Conservation (phyloP, 1,284 basidiomycete species). For the Ganoderma meredithae region DNA sequence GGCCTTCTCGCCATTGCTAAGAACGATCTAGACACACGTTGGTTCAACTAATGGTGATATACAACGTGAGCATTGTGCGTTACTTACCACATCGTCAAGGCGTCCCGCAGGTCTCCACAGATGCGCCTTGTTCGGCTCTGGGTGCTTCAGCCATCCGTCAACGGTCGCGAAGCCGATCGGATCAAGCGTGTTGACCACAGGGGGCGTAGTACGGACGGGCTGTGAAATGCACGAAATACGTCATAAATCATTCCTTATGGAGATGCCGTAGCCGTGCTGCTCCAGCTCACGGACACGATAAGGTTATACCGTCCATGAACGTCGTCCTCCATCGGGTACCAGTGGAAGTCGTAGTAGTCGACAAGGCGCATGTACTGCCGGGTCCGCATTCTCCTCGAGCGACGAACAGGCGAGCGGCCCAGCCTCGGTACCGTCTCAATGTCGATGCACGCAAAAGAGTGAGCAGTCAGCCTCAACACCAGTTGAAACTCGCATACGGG, state of each 20-base stretch:
- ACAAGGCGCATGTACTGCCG: conserved; percentile 21
- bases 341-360: conserved; percentile 19
- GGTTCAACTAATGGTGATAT: not conserved
- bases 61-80: not conserved
- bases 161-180: conserved; percentile 20
- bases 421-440: conserved; percentile 14
- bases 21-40: conserved; percentile 25
- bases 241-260: not conserved
- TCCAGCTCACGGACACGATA: conserved; percentile 11
- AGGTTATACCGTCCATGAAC: conserved; percentile 15
- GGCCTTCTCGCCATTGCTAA: conserved; percentile 36
- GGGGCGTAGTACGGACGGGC: conserved; percentile 16
- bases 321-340: conserved; percentile 21
- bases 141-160: conserved; percentile 19
- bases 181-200: conserved; percentile 18
- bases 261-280: no score
- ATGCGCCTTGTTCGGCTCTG: conserved; percentile 17
- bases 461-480: not conserved
- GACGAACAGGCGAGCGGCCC: conserved; percentile 21
- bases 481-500: not conserved
- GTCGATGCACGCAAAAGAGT: no score
- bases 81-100: conserved; percentile 16
- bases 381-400: conserved; percentile 11
- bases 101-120: conserved; percentile 27
- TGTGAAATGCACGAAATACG: not conserved